Evolutionary conservation across 192 early-diverging fungal genomes (phyloP), one percentile per base, ranked within the genome.

Genomic region (Tieghemiomyces parasiticus): DNA sequence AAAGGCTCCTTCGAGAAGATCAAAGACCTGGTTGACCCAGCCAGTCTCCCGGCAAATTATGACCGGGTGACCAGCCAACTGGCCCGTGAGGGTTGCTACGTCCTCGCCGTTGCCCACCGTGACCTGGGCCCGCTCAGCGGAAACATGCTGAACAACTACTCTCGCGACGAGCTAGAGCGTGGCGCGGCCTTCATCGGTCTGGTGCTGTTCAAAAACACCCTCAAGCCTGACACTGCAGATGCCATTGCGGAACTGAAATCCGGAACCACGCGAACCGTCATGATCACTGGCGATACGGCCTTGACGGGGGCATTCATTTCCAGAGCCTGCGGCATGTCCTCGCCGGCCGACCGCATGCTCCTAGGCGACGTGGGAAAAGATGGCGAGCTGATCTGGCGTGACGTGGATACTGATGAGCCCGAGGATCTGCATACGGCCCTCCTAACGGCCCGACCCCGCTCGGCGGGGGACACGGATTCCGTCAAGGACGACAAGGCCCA

Each of bases 211-310:
- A 77, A 86, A 56, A 90, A 90, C 62, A 71, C 79, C 63, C 67
- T 90, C 3, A 90, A 90, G 69, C 68, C 62, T 4, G 85, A 88
- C 59, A 88, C 86, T 9, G 51, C 64, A n/a, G 73, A 80, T 47
- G 81, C 83, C 19, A 74, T 90, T 45, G 61, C 65, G 46, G 72
- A 86, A 64, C 78, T 90, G 56, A 75, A 86, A 58, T 64, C 65
- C 33, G 88, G 85, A 33, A 79, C 69, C 31, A 78, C 73, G 22
- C 79, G 88, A 46, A 82, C 78, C 19, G 75, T 88, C 29, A 90
- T 90, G 88, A 81, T 90, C 62, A 88, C 88, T 8, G 88, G 88
- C 53, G 88, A 90, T 61, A 85, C 83, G 34, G 81, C 77, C 4
- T 63, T 79, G 51, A 90, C 88, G 28, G 86, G 79, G 45, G 67